These are phyloP conservation scores for Camellia oleifera DNA, from an alignment of 179 eudicot genomes.

Conservation along the genomic window DNA sequence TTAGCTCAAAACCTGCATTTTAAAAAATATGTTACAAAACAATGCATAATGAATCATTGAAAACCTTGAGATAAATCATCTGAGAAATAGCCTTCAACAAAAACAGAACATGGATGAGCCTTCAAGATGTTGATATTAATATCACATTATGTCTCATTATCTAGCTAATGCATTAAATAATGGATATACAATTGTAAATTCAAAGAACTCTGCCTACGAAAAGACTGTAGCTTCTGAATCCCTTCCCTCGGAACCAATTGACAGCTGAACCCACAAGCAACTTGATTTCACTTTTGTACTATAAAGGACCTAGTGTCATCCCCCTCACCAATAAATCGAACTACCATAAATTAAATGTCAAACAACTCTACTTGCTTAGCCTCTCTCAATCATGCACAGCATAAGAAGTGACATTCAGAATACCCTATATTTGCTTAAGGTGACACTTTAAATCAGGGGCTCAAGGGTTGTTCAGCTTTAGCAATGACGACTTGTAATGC, in stretches of 20 bases:
- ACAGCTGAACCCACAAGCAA: background rate
- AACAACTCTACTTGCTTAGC: background rate
- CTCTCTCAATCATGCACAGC: constrained; percentile 9
- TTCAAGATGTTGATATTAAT: background rate
- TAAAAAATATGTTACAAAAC: background rate
- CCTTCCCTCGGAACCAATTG: background rate
- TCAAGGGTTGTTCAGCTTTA: background rate
- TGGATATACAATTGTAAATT: background rate
- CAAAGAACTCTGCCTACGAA: constrained; percentile 3
- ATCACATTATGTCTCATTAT: background rate
- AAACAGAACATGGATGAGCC: background rate
- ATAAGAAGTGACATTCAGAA: background rate
- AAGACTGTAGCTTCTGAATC: background rate
- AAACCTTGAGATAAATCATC: constrained; percentile 4
- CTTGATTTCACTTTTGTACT: background rate
- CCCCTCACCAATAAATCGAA: background rate
- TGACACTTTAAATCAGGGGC: background rate
- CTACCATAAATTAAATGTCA: background rate
- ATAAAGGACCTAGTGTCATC: background rate
- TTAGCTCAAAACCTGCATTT: background rate
- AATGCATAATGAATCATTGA: background rate
- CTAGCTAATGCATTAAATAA: background rate
- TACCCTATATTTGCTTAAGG: background rate
- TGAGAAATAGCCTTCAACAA: background rate
- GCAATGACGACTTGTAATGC: background rate